Conservation (phyloP, 176 grass and related monocot genomes). For the Aegilops sharonensis region DNA sequence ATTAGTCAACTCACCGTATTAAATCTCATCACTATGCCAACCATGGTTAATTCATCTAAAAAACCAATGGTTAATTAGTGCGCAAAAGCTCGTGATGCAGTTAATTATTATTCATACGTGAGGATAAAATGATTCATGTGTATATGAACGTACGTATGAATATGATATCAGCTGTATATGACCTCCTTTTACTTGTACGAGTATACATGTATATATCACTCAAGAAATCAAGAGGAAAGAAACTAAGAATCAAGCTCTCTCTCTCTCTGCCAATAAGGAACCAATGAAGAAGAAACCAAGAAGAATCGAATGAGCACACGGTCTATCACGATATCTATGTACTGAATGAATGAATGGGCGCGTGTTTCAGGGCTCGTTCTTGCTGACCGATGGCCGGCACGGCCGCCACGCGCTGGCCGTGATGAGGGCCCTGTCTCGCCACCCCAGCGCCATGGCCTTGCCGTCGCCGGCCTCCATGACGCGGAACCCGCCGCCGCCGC, state of each 20-base stretch:
- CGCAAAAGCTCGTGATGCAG: background rate
- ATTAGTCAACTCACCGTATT: slow-evolving; percentile 5
- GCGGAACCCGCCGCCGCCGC: slow-evolving; percentile 51
- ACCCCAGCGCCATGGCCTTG: slow-evolving; percentile 50
- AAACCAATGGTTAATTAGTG: background rate
- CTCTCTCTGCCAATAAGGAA: background rate
- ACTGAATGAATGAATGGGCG: background rate
- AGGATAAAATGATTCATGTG: background rate
- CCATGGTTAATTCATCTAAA: background rate
- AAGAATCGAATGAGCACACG: background rate
- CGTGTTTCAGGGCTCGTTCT: background rate
- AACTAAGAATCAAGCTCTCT: background rate
- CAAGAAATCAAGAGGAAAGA: slow-evolving; percentile 7
- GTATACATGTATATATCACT: slow-evolving; percentile 30
- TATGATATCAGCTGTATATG: background rate
- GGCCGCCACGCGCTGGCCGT: slow-evolving; percentile 55
- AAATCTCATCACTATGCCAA: background rate
- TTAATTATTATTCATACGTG: too few species aligned
- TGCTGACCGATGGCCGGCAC: background rate
- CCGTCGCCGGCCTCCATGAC: slow-evolving; percentile 45
- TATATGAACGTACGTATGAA: background rate
- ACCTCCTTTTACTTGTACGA: background rate
- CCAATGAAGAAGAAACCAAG: slow-evolving; percentile 41
- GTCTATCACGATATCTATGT: background rate
- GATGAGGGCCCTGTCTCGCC: slow-evolving; percentile 51